Evolutionary conservation across 2,329 filamentous ascomycete species (phyloP), one percentile per base, ranked within the genome.

Genomic region (Diaporthe citrichinensis): DNA sequence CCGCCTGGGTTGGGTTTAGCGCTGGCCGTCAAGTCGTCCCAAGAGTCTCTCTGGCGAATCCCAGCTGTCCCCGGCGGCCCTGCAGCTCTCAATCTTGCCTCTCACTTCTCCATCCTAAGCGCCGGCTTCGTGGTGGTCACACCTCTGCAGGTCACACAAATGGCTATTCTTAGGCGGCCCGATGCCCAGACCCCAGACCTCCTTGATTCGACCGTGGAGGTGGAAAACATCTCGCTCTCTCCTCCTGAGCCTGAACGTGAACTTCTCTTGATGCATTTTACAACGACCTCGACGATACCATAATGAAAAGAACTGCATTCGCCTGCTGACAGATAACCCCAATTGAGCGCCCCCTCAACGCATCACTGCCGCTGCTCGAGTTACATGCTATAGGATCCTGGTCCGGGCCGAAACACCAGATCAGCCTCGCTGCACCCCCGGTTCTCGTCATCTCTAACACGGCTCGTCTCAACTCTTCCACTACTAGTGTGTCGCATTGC

Each of bases 371-470:
- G 68, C 69, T 72, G 34, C 72, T 65, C 73, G 39, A 72, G n/a
- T 36, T 75, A 17, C 49, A 73, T 20, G 46, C 61, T 72, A 51
- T 39, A 23, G 31, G 34, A 81, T 83, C 83, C 81, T 84, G 83
- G 81, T 80, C 44, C 76, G 79, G 49, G 78, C 77, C 83, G 84
- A 85, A 85, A 85, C 84, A 80, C 78, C 81, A 81, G 77, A 78
- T 80, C 80, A 80, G 80, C 80, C 79, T 80, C 78, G 78, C 59
- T 78, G 75, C 76, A 73, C 72, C 79, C 81, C 84, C 82, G 81
- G 80, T 82, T 83, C 84, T 82, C 85, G 84, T 84, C 84, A 81
- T 82, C 84, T 86, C 85, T 86, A 83, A 87, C 86, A 83, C 74
- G 75, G 75, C 79, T 81, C 84, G 86, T 87, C 86, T 87, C 86